Evolutionary conservation across 805 yeast species (phyloP), one percentile per base, ranked within the genome.

Genomic region (Candida ovalis): DNA sequence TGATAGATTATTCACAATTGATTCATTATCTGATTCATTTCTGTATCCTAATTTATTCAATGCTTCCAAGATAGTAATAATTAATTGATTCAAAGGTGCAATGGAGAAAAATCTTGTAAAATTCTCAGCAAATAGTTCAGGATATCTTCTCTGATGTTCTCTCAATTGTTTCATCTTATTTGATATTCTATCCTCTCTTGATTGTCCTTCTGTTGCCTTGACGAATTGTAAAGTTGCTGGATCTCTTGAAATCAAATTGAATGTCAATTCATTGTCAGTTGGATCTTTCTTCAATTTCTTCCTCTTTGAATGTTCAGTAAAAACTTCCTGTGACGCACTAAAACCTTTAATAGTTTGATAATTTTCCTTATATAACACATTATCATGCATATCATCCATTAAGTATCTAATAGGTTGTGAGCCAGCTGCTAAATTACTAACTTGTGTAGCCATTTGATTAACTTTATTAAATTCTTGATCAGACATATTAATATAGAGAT

Each of bases 91-190:
- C 21, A 76, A 47, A 2, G 80, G 72, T 1, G 69, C 57, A 10
- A 64, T 59, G 0, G 81, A 74, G 57, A 76, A 79, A 55, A 80
- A 80, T 40, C 80, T 64, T 1, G 84, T 81, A 41, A 81, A 58
- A 47, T 77, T 67, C 30, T 73, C 74, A 1, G 74, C 69, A 30
- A 74, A 68, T 12, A 67, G 45, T 6, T 61, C 62, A 1, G 63
- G 64, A 38, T 53, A 50, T 38, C 44, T 55, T 30, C 42, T 48
- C 39, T 53, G 57, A 28, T 52, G 39, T 40, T 52, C 44, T 28
- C 53, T 51, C 19, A 60, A 18, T 40, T 56, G 37, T n/a, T 50
- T 28, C 40, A 64, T 50, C 41, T 61, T 56, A 13, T 56, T 49
- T 41, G 56, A 54, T 42, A 63, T 58, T 23, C 51, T 46, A 42